Base-by-base conservation (phyloP, 1,139 yeast genomes). In the Blastobotrys capitulatus region DNA sequence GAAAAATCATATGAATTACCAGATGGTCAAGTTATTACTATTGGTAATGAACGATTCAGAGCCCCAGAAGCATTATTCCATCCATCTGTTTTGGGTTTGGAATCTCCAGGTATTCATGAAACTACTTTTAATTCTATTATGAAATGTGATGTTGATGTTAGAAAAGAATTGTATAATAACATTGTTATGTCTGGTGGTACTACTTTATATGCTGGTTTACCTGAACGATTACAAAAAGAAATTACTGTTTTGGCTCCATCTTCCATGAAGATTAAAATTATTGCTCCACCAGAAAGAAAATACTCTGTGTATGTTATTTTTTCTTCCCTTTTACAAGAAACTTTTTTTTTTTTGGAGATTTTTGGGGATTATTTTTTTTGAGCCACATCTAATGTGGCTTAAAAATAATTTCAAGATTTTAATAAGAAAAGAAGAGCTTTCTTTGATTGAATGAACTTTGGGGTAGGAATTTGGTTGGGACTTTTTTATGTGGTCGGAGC, bases 191-290 rank as follows among this genome's bases (percentile, higher is more conserved):
- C 97, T 64, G 98, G 98, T 83, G 98, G 97, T 86, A 89, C 97
- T 69, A 90, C 97, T 66, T 88, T 92, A 97, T 90, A 89, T 96
- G 97, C 97, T 77, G 97, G 97, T 82, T 89, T 92, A 75, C 97
- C 97, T 75, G 97, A 92, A 82, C 92, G 98, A 83, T 89, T 92
- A 96, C 97, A 92, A 83, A 92, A 90, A 87, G 97, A 92, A 80
- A 89, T 92, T 69, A 88, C 97, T 66, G 96, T 97, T 67, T 85
- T 92, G 79, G 97, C 97, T 72, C 97, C 97, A 75, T 88, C 97
- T 64, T 89, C 97, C 57, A 92, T 92, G 97, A 92, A 92, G 88
- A 96, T 92, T 71, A 92, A 92, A 87, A 89, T 92, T 73, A 86
- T 88, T 73, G 97, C 98, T 74, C 97, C 97, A 65, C 97, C 97